phyloP scores from a whole-genome alignment of 495 filamentous ascomycete genomes.

The Staphylotrichum longicolle region DNA sequence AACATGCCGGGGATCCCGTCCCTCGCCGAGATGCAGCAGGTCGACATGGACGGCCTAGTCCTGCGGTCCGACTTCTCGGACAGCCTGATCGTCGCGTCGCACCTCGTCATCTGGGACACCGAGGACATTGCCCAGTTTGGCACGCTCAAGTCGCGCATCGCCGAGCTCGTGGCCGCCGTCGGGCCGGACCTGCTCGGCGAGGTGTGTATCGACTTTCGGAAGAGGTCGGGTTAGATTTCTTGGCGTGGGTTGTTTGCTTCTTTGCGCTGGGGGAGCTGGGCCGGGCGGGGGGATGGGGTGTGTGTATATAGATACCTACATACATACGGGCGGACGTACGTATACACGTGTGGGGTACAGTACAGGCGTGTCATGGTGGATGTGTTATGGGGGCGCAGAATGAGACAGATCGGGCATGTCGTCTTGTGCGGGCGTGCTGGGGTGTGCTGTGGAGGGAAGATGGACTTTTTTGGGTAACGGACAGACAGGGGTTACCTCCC shows the following conservation, averaged over 20 bases:
- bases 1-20: slow-evolving; percentile 78
- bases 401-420: too few species aligned
- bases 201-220: slow-evolving; percentile 46
- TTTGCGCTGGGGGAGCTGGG: background rate
- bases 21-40: slow-evolving; percentile 54
- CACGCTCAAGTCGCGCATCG: slow-evolving; percentile 64
- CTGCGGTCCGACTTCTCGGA: slow-evolving; percentile 34
- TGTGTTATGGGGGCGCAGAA: too few species aligned
- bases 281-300: background rate
- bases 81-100: slow-evolving; percentile 41
- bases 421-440: too few species aligned
- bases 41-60: slow-evolving; percentile 60
- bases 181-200: slow-evolving; percentile 64
- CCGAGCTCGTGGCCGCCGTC: slow-evolving; percentile 73
- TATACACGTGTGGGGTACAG: background rate
- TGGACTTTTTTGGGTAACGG: too few species aligned
- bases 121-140: slow-evolving; percentile 52
- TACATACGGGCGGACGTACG: background rate
- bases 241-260: slow-evolving; percentile 2
- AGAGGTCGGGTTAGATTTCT: slow-evolving; percentile 4
- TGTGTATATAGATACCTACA: background rate
- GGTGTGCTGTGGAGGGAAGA: too few species aligned
- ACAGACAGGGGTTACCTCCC: too few species aligned
- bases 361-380: background rate
- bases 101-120: slow-evolving; percentile 66